Evolutionary conservation across 352 stramenopile species (phyloP).

Genomic region (Blastocystis sp.): DNA sequence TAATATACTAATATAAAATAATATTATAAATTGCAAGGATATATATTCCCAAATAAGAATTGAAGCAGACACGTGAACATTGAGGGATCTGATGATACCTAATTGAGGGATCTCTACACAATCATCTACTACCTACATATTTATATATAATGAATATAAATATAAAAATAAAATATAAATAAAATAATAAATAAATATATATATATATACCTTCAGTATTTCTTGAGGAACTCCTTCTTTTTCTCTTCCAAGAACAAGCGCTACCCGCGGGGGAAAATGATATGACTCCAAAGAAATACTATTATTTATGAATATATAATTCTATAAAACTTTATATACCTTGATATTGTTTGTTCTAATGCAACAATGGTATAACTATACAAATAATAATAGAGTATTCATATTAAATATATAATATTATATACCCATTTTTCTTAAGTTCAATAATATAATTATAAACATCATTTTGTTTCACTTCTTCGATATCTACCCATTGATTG

Average conservation of each 20-base stretch:
- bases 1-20: no score
- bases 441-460: slow-evolving; percentile 31
- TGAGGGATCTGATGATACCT: slow-evolving; percentile 61
- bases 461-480: slow-evolving; percentile 46
- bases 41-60: slow-evolving; percentile 65
- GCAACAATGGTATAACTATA: no score
- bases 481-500: slow-evolving; percentile 62
- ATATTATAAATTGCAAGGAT: no score
- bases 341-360: slow-evolving; percentile 59
- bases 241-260: slow-evolving; percentile 61
- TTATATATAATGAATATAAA: no score
- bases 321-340: slow-evolving; percentile 52
- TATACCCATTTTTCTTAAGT: slow-evolving; percentile 56
- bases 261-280: no score
- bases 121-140: slow-evolving; percentile 48
- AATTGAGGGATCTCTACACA: slow-evolving; percentile 70
- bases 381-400: no score
- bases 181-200: background rate
- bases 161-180: no score
- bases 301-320: slow-evolving; percentile 54
- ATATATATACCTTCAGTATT: slow-evolving; percentile 49
- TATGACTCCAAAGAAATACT: no score
- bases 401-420: no score
- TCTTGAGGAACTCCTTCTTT: slow-evolving; percentile 62
- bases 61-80: slow-evolving; percentile 63